These are phyloP conservation scores for Nemania sp. DNA, from an alignment of 2,329 filamentous ascomycete species.

Conservation along the genomic window DNA sequence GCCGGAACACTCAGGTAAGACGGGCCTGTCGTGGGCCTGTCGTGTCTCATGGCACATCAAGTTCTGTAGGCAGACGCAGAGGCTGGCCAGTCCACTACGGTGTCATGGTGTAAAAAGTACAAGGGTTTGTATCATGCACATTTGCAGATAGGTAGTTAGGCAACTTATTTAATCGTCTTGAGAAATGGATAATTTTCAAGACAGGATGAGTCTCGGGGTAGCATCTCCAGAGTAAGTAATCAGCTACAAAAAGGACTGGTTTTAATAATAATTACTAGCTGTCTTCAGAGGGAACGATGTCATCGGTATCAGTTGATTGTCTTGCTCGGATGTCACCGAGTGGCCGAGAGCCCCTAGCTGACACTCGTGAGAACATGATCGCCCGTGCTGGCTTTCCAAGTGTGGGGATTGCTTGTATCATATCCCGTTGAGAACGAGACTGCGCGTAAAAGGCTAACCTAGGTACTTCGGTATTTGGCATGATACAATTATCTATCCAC, in stretches of 20 bases:
- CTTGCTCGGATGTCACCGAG: conserved; percentile 15
- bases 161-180: not conserved
- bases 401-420: conserved; percentile 15
- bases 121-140: too few relatives aligned
- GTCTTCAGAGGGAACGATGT: not conserved
- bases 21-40: conserved; percentile 13
- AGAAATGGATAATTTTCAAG: not conserved
- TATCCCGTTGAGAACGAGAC: conserved; percentile 3
- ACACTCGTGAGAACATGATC: conserved; percentile 5
- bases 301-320: not conserved
- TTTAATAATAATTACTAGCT: not conserved
- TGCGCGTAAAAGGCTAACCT: not conserved
- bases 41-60: conserved; percentile 8
- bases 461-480: not conserved
- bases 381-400: not conserved
- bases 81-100: too few relatives aligned
- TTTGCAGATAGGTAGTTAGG: too few relatives aligned
- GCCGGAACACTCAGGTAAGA: conserved; percentile 15
- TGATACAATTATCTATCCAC: not conserved
- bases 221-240: too few relatives aligned
- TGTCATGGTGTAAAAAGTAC: too few relatives aligned
- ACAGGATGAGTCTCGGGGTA: too few relatives aligned
- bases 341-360: not conserved
- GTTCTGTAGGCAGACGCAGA: conserved; percentile 14
- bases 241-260: too few relatives aligned